Percentiles rank a stretch among this genome's conserved stretches.
Conservation (phyloP, 73 alveolate species). For the Tetrahymena elliotti region DNA sequence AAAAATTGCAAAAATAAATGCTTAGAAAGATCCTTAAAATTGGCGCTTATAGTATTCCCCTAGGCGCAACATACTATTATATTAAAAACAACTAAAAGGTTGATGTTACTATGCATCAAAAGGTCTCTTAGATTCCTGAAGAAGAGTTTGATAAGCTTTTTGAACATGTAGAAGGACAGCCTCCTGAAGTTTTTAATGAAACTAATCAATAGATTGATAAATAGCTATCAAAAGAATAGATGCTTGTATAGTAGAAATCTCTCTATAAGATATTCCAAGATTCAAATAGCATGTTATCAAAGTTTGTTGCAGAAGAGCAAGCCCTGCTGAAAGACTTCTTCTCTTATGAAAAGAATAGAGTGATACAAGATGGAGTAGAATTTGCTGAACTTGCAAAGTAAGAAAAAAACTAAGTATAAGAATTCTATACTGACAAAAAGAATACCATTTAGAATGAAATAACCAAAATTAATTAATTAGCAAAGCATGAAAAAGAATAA, state of each 20-base stretch:
- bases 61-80: background rate
- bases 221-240: background rate
- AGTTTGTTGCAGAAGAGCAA: background rate
- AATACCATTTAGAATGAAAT: background rate
- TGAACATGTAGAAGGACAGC: background rate
- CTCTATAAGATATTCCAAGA: background rate
- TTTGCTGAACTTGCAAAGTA: background rate
- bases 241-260: background rate
- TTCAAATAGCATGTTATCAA: background rate
- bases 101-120: background rate
- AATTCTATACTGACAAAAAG: background rate
- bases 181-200: background rate
- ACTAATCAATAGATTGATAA: background rate
- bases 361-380: background rate
- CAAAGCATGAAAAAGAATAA: background rate
- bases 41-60: background rate
- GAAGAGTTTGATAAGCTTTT: background rate
- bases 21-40: background rate
- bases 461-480: background rate
- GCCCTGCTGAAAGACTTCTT: background rate
- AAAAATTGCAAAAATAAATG: background rate
- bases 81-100: background rate
- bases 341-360: background rate
- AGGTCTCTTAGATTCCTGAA: background rate
- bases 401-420: background rate